Evolutionary conservation across 2,329 filamentous ascomycete genomes (phyloP).

Genomic region (Neonectria ditissima): DNA sequence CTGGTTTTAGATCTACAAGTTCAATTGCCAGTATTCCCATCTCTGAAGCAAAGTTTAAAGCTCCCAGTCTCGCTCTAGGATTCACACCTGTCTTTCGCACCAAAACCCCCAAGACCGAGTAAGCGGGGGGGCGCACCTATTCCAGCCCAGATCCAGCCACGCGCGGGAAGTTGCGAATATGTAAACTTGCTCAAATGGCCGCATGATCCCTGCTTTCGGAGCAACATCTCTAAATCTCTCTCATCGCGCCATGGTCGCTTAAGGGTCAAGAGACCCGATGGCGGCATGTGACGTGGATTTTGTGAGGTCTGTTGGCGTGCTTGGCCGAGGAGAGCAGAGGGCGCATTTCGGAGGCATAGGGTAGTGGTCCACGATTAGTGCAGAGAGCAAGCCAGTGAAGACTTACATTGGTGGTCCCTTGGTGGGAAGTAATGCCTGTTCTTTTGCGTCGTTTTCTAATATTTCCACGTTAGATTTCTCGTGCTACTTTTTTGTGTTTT

Average conservation of each 20-base stretch:
- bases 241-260: not conserved
- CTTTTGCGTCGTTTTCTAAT: not conserved
- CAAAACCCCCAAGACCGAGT: not conserved
- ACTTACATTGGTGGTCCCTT: not conserved
- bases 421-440: not conserved
- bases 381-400: not conserved
- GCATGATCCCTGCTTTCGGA: slow-evolving; percentile 42
- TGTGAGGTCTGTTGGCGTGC: not conserved
- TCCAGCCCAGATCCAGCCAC: slow-evolving; percentile 18
- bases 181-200: slow-evolving; percentile 59
- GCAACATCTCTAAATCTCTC: slow-evolving; percentile 4
- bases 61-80: not conserved
- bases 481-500: not conserved
- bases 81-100: slow-evolving; percentile 7
- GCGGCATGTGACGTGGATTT: slow-evolving; percentile 3
- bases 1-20: no score
- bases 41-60: not conserved
- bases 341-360: not conserved
- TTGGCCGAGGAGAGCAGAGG: not conserved
- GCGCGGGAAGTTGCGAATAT: slow-evolving; percentile 32
- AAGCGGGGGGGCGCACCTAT: slow-evolving; percentile 27
- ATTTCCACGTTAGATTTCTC: not conserved
- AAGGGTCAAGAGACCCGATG: not conserved
- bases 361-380: not conserved
- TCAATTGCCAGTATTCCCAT: not conserved